A percentile compares a stretch with the other conserved stretches of the same genome.
phyloP scores from a whole-genome alignment of 805 yeast species.

The Cyberlindnera americana region DNA sequence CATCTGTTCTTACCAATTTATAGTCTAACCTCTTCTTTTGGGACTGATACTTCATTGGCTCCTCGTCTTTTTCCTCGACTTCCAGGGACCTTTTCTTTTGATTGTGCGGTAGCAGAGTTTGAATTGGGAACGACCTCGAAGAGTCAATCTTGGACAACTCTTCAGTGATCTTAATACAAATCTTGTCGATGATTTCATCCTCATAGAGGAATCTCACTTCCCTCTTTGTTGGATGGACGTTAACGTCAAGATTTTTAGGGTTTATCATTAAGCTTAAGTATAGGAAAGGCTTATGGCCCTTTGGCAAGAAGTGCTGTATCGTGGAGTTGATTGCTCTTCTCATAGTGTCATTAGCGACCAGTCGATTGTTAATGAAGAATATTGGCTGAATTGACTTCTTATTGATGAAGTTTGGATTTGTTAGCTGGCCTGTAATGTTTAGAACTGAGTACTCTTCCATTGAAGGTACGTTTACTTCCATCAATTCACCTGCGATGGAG shows the following conservation, averaged over 20 bases:
- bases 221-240: slow-evolving; percentile 92
- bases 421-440: slow-evolving; percentile 54
- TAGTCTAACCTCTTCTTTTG: slow-evolving; percentile 48
- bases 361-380: slow-evolving; percentile 80
- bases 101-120: slow-evolving; percentile 42
- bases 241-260: slow-evolving; percentile 80
- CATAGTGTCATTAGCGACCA: slow-evolving; percentile 80
- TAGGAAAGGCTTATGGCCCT: slow-evolving; percentile 72
- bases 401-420: slow-evolving; percentile 67
- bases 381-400: slow-evolving; percentile 66
- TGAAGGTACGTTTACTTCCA: slow-evolving; percentile 40
- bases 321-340: slow-evolving; percentile 58
- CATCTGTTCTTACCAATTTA: slow-evolving; percentile 68
- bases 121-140: slow-evolving; percentile 66
- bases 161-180: slow-evolving; percentile 48
- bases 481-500: slow-evolving; percentile 58
- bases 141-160: slow-evolving; percentile 56
- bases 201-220: slow-evolving; percentile 86
- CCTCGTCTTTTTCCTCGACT: too few relatives aligned
- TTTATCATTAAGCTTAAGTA: slow-evolving; percentile 66
- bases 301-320: slow-evolving; percentile 55
- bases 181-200: slow-evolving; percentile 71
- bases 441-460: slow-evolving; percentile 46
- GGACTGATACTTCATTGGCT: too few relatives aligned
- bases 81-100: too few relatives aligned